A percentile compares a stretch with the other conserved stretches of the same genome.
Evolutionary conservation across 2,329 filamentous ascomycete species (phyloP).

Genomic region (Aspergillus piperis): DNA sequence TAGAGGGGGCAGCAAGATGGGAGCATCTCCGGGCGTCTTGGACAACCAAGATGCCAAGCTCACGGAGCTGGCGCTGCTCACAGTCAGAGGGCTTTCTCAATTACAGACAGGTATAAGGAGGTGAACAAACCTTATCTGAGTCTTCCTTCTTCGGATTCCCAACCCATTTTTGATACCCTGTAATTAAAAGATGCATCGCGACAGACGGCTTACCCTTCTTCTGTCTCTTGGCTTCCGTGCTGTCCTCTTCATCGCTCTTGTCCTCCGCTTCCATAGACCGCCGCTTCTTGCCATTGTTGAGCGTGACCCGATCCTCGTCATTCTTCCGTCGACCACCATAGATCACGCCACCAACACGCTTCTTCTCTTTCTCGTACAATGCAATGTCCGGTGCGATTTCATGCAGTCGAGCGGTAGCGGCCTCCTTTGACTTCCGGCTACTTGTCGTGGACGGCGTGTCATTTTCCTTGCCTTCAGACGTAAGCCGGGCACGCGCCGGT

Average conservation of each 20-base stretch:
- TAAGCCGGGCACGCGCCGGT: conserved; percentile 54
- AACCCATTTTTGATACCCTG: conserved; percentile 82
- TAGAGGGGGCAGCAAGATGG: conserved; percentile 81
- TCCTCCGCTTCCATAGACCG: conserved; percentile 50
- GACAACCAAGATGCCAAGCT: conserved; percentile 78
- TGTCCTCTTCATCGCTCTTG: conserved; percentile 54
- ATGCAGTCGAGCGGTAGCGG: conserved; percentile 75
- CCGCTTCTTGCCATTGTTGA: conserved; percentile 43
- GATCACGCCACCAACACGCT: conserved; percentile 69
- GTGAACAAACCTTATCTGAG: conserved; percentile 68
- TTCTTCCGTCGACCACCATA: conserved; percentile 57
- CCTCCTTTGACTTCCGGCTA: conserved; percentile 84
- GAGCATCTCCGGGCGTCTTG: conserved; percentile 75
- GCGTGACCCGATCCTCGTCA: conserved; percentile 40
- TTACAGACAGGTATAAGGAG: neutral
- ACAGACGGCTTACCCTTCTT: conserved; percentile 66
- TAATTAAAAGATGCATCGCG: conserved; percentile 75
- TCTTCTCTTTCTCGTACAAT: conserved; percentile 90
- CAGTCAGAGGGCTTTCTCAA: neutral
- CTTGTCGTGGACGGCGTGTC: conserved; percentile 74
- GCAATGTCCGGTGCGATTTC: conserved; percentile 80
- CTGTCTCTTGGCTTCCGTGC: conserved; percentile 62
- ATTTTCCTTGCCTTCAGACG: conserved; percentile 74
- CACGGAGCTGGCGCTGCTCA: conserved; percentile 73
- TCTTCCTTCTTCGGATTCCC: conserved; percentile 73